Evolutionary conservation across 306 rosid species (phyloP).

Genomic region (Dryas octopetala): DNA sequence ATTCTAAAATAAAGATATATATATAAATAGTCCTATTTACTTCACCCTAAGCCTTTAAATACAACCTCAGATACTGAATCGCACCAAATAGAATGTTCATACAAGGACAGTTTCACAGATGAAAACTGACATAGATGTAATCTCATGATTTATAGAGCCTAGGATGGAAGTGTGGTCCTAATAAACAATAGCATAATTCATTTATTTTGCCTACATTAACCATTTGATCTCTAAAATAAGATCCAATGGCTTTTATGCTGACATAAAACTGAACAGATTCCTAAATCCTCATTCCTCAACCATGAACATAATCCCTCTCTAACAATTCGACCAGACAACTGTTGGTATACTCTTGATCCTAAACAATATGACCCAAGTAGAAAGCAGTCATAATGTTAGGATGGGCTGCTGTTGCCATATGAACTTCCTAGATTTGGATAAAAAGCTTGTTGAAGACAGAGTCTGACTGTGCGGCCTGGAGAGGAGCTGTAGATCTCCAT

Average conservation of each 20-base stretch:
- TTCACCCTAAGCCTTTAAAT: background rate
- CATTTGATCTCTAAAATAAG: conserved; percentile 20
- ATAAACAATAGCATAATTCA: background rate
- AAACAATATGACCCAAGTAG: background rate
- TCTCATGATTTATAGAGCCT: background rate
- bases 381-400: conserved; percentile 13
- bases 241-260: conserved; percentile 6
- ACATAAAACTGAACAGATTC: conserved; percentile 14
- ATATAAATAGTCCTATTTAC: too few species aligned
- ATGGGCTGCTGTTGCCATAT: conserved; percentile 33
- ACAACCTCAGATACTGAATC: background rate
- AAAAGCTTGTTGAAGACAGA: conserved; percentile 48
- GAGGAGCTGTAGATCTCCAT: conserved; percentile 50
- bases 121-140: background rate
- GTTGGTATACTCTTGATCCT: background rate
- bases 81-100: background rate
- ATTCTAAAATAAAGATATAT: too few species aligned
- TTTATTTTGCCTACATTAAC: conserved; percentile 17
- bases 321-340: background rate
- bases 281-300: background rate
- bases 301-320: conserved; percentile 5
- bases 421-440: conserved; percentile 35
- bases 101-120: background rate
- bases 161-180: conserved; percentile 1
- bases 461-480: conserved; percentile 48